These are phyloP conservation scores for Prunus campanulata DNA, from an alignment of 306 rosid genomes.

Conservation along the genomic window DNA sequence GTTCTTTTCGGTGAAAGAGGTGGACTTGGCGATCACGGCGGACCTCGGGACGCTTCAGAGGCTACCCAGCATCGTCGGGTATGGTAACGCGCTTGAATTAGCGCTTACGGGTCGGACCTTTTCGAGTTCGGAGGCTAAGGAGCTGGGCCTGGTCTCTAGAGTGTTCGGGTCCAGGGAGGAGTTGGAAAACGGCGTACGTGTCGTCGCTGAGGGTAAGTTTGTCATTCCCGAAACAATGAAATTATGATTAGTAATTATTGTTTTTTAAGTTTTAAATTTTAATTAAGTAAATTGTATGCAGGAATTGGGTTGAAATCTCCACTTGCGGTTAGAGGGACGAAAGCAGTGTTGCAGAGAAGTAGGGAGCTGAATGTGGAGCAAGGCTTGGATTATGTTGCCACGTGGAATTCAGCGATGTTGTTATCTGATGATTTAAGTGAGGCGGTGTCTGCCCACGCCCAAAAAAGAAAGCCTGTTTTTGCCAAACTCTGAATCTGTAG, in stretches of 20 bases:
- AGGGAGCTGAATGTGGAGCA: conserved; percentile 72
- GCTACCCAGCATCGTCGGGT: conserved; percentile 71
- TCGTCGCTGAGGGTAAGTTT: conserved; percentile 50
- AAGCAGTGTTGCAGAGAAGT: conserved; percentile 65
- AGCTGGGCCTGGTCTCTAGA: conserved; percentile 61
- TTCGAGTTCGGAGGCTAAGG: conserved; percentile 71
- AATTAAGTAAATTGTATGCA: conserved; percentile 16
- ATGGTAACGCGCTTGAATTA: conserved; percentile 71
- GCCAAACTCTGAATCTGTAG: conserved; percentile 55
- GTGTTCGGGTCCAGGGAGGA: conserved; percentile 46
- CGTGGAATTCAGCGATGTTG: conserved; percentile 71
- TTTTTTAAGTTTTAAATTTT: not conserved
- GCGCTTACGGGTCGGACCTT: conserved; percentile 77
- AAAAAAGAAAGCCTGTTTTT: conserved; percentile 65
- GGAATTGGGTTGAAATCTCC: conserved; percentile 75
- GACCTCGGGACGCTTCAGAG: conserved; percentile 89
- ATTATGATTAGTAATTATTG: not conserved
- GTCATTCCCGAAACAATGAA: not conserved
- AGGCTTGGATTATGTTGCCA: conserved; percentile 84
- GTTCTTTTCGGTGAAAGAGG: conserved; percentile 82
- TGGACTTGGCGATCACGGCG: conserved; percentile 76
- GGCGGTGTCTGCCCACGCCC: conserved; percentile 47
- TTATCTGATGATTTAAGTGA: conserved; percentile 60
- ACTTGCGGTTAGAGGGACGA: conserved; percentile 73
- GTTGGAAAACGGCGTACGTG: conserved; percentile 41